Evolutionary conservation across 495 filamentous ascomycete genomes (phyloP).

Genomic region (Cercophora samala): DNA sequence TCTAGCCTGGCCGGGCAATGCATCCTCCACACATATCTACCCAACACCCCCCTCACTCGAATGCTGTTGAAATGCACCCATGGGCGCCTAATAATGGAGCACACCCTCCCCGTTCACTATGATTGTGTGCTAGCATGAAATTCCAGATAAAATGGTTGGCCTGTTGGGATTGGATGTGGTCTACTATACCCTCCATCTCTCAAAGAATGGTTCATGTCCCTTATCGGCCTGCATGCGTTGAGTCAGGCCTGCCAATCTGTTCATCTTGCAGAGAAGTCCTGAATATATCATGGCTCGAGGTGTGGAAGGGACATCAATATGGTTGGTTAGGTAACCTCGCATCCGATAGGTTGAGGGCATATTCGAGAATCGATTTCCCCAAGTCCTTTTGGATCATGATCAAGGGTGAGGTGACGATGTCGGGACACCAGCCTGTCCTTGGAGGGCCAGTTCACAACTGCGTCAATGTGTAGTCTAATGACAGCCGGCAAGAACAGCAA

Average conservation of each 20-base stretch:
- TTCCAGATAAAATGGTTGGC: background rate
- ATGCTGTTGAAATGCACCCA: slow-evolving; percentile 10
- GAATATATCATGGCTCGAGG: too few relatives aligned
- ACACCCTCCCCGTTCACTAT: background rate
- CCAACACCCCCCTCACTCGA: slow-evolving; percentile 28
- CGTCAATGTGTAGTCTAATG: too few relatives aligned
- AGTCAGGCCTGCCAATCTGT: background rate
- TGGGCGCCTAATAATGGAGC: slow-evolving; percentile 10
- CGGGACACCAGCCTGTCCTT: background rate
- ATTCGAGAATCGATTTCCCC: too few relatives aligned
- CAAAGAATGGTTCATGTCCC: slow-evolving; percentile 4
- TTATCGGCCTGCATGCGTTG: slow-evolving; percentile 20
- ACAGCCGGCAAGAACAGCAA: background rate
- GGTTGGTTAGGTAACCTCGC: background rate
- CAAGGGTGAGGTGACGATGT: background rate
- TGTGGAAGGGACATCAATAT: background rate
- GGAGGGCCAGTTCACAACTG: slow-evolving; percentile 1
- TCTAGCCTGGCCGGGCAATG: slow-evolving; percentile 19
- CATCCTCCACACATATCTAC: slow-evolving; percentile 33
- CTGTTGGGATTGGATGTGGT: slow-evolving; percentile 3
- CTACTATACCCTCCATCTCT: slow-evolving; percentile 18
- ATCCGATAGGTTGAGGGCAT: background rate
- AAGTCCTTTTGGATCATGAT: too few relatives aligned
- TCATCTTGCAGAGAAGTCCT: too few relatives aligned
- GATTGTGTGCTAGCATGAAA: background rate